phyloP scores from a whole-genome alignment of 1,284 basidiomycete species.

The Sporisorium graminicola region DNA sequence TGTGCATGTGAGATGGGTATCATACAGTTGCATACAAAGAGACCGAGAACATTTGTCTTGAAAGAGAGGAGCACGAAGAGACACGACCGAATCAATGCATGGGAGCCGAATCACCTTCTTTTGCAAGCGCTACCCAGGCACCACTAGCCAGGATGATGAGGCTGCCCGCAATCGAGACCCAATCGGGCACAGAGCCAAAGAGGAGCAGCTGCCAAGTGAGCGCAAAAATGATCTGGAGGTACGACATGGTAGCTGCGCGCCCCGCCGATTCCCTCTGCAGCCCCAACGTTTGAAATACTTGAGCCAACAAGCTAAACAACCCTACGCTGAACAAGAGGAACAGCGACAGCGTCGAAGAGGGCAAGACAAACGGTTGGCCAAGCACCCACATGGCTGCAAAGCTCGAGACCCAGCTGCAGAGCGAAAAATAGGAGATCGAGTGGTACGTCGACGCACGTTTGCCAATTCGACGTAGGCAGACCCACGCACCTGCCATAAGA shows the following conservation, averaged over 20 bases:
- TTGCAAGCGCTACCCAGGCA: slow-evolving; percentile 42
- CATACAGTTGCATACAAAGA: slow-evolving; percentile 23
- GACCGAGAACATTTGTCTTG: neutral
- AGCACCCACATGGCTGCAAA: slow-evolving; percentile 65
- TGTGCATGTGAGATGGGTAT: slow-evolving; percentile 10
- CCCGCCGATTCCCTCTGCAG: slow-evolving; percentile 56
- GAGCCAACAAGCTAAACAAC: slow-evolving; percentile 50
- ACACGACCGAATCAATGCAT: slow-evolving; percentile 21
- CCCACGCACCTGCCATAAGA: slow-evolving; percentile 77
- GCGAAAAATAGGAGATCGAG: slow-evolving; percentile 77
- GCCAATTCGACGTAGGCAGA: slow-evolving; percentile 78
- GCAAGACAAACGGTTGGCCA: slow-evolving; percentile 43
- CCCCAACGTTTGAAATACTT: slow-evolving; percentile 55
- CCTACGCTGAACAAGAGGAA: slow-evolving; percentile 46
- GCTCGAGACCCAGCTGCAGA: slow-evolving; percentile 76
- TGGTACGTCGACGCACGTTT: slow-evolving; percentile 81
- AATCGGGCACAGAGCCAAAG: slow-evolving; percentile 34
- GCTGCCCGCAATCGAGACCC: slow-evolving; percentile 39
- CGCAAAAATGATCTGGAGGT: slow-evolving; percentile 52
- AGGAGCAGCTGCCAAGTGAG: slow-evolving; percentile 41
- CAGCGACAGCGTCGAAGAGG: slow-evolving; percentile 22
- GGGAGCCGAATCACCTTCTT: slow-evolving; percentile 22
- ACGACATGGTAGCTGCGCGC: slow-evolving; percentile 49
- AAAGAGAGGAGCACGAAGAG: neutral
- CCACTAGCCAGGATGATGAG: slow-evolving; percentile 45